phyloP scores from a whole-genome alignment of 148 eudicot genomes.

The Fagopyrum homotropicum region DNA sequence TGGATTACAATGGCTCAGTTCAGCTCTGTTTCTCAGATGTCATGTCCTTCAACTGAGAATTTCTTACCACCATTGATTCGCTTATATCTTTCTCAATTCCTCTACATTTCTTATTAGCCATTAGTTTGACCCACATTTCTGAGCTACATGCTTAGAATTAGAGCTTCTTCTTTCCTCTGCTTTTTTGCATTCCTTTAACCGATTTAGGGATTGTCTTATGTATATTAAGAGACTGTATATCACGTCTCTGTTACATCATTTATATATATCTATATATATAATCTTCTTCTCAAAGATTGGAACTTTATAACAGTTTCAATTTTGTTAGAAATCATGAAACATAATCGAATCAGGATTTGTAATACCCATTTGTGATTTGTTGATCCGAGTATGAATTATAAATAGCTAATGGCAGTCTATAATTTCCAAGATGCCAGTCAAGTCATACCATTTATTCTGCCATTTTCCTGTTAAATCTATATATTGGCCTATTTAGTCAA shows the following conservation, averaged over 20 bases:
- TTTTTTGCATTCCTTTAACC: background rate
- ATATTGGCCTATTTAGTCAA: background rate
- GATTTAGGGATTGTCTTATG: background rate
- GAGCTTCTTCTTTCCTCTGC: background rate
- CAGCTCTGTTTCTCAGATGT: constrained; percentile 23
- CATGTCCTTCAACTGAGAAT: background rate
- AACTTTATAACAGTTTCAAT: too few species aligned
- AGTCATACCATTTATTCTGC: background rate
- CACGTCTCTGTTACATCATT: background rate
- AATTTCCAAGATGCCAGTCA: background rate
- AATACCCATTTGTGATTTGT: background rate
- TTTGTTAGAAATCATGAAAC: too few species aligned
- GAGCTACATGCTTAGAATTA: background rate
- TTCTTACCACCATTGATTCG: background rate
- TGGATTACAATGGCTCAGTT: constrained; percentile 51
- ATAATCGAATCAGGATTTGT: background rate
- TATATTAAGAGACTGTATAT: background rate
- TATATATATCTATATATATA: too few species aligned
- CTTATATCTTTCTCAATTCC: background rate
- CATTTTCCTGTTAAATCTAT: background rate
- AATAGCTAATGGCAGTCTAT: too few species aligned
- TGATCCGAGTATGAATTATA: background rate
- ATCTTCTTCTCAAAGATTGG: too few species aligned
- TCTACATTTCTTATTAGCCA: background rate
- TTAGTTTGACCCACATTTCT: background rate